Base-by-base conservation (phyloP, 495 filamentous ascomycete species). In the Penicillium ucsense region DNA sequence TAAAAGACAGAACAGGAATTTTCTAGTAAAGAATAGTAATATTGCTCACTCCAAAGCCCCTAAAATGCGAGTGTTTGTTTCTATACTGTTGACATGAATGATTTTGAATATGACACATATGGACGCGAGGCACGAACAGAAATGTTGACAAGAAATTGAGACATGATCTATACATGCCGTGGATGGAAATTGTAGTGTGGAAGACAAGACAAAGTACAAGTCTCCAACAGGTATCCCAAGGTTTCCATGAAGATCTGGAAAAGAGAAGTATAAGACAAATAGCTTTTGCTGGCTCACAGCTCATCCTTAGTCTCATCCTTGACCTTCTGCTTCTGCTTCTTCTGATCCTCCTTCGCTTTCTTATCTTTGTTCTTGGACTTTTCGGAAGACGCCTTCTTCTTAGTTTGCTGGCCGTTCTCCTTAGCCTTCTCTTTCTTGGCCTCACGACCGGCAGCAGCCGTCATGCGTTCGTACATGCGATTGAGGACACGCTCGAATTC, bases 401-500 rank as follows among this genome's bases (percentile, higher is more conserved):
- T 65, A 34, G 72, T 63, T 37, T 61, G 60, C 52, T 70, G 59
- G 56, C 75, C 73, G 43, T 61, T 65, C 50, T 63, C 65, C 63
- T 79, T 81, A 55, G 75, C 73, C 43, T 61, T 65, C 50, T 63
- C 65, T 63, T 79, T 81, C 69, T 77, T 80, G 28, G 58, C 64
- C 52, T 70, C 62, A 37, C 64, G 54, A 50, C 77, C 71, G 12
- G 64, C 56, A 3, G 62, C 62, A 20, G 61, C 62, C 6, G 64
- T 67, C 68, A 72, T 69, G 50, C 74, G 74, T 47, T 79, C 73
- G 41, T 73, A 76, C 54, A 89, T 81, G 56, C 81, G 82, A 74
- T 80, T 84, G 74, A 84, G 75, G 39, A 85, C 70, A 38, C 90
- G 72, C 43, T 86, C 81, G 57, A 85, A 73, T 38, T 85, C 79